Conservation (phyloP, 345 rosid species). For the Durio zibethinus region DNA sequence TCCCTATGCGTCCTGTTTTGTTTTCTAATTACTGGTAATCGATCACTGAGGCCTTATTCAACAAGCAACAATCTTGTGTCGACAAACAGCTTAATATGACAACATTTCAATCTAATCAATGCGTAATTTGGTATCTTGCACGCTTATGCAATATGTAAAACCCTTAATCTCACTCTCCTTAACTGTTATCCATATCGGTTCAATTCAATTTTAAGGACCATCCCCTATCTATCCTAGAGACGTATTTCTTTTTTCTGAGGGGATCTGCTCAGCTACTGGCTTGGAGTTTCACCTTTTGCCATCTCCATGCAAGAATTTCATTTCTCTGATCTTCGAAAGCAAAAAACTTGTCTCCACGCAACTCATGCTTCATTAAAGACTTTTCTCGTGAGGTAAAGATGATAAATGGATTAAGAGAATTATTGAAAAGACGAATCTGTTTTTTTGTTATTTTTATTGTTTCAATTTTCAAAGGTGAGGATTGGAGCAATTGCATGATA, state of each 20-base stretch:
- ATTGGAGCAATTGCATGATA: not conserved
- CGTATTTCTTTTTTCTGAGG: not conserved
- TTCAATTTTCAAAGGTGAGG: not conserved
- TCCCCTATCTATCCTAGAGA: not conserved
- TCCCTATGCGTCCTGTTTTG: not conserved
- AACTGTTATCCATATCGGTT: not conserved
- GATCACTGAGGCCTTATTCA: conserved; percentile 25
- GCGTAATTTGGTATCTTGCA: conserved; percentile 24
- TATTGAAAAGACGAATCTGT: not conserved
- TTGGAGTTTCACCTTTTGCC: not conserved
- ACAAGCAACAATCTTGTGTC: conserved; percentile 24
- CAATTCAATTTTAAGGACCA: not conserved
- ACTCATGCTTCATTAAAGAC: not conserved
- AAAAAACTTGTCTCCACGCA: not conserved
- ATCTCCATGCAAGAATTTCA: conserved; percentile 1
- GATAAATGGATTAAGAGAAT: conserved; percentile 5
- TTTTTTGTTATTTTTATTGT: not conserved
- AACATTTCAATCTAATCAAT: conserved; percentile 25
- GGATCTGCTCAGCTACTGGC: not conserved
- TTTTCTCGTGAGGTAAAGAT: not conserved
- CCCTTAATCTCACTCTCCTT: not conserved
- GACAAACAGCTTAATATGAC: conserved; percentile 20
- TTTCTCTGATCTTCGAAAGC: not conserved
- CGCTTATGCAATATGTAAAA: not conserved
- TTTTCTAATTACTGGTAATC: not conserved